These are phyloP conservation scores for Sugiyamaella lignohabitans DNA, from an alignment of 805 yeast genomes.

Conservation along the genomic window DNA sequence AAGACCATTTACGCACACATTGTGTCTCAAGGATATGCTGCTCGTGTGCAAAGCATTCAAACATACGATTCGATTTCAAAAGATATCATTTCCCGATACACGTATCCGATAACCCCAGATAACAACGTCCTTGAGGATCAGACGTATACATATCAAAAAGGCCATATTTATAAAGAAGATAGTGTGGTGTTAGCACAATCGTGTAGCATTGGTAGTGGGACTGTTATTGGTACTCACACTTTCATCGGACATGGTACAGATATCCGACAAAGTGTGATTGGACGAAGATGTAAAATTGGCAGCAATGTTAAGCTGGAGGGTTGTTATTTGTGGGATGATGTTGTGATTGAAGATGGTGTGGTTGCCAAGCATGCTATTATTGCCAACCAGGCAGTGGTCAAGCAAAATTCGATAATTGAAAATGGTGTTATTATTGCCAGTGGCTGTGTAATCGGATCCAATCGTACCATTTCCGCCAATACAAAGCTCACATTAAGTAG, in stretches of 20 bases:
- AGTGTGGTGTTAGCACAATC: conserved; percentile 88
- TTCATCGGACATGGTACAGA: conserved; percentile 67
- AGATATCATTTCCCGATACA: conserved; percentile 86
- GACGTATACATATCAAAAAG: conserved; percentile 70
- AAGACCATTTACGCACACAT: conserved; percentile 87
- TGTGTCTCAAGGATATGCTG: conserved; percentile 75
- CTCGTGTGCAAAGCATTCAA: conserved; percentile 92
- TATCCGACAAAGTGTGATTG: conserved; percentile 69
- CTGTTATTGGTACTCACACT: conserved; percentile 75
- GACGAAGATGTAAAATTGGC: conserved; percentile 81
- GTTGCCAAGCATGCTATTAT: conserved; percentile 58
- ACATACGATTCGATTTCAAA: conserved; percentile 88
- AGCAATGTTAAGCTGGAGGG: conserved; percentile 61
- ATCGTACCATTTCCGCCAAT: conserved; percentile 38
- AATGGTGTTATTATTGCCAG: conserved; percentile 79
- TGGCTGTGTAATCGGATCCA: conserved; percentile 57
- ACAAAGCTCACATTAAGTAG: conserved; percentile 12
- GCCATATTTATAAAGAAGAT: conserved; percentile 83
- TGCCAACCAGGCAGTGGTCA: conserved; percentile 57
- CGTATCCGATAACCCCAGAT: conserved; percentile 88
- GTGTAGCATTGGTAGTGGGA: conserved; percentile 74
- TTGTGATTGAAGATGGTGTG: conserved; percentile 60
- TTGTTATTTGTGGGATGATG: conserved; percentile 85
- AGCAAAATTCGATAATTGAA: conserved; percentile 43
- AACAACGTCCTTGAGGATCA: conserved; percentile 66